Conservation (phyloP, 768 basidiomycete genomes). For the Gymnopilus dilepis region DNA sequence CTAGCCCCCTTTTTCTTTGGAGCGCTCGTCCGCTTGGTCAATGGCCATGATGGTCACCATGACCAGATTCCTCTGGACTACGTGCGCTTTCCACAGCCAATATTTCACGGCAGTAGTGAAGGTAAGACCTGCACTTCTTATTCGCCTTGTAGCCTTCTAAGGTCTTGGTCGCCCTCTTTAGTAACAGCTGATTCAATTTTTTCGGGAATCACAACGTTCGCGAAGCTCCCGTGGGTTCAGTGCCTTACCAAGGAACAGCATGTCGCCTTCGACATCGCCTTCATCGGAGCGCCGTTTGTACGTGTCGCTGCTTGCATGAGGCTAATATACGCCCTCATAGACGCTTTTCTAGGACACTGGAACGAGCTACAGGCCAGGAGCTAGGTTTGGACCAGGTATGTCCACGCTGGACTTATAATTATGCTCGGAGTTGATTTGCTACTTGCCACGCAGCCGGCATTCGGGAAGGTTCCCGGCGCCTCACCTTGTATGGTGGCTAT, state of each 20-base stretch:
- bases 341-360: slow-evolving; percentile 59
- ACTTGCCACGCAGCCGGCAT: slow-evolving; percentile 57
- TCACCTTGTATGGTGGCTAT: slow-evolving; percentile 79
- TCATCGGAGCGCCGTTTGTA: slow-evolving; percentile 82
- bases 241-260: slow-evolving; percentile 71
- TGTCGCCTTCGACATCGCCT: slow-evolving; percentile 75
- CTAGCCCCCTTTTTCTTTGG: slow-evolving; percentile 28
- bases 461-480: slow-evolving; percentile 75
- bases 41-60: slow-evolving; percentile 43
- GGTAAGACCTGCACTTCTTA: slow-evolving; percentile 40
- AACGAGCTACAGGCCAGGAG: slow-evolving; percentile 82
- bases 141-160: slow-evolving; percentile 1
- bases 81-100: slow-evolving; percentile 67
- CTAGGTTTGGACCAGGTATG: slow-evolving; percentile 76
- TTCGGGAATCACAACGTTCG: slow-evolving; percentile 85
- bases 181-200: slow-evolving; percentile 82
- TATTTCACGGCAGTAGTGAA: slow-evolving; percentile 60
- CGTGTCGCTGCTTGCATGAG: slow-evolving; percentile 25
- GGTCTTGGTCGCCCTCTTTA: slow-evolving; percentile 28
- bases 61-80: slow-evolving; percentile 72
- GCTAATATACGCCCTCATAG: neutral
- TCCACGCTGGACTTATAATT: slow-evolving; percentile 5
- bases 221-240: slow-evolving; percentile 83
- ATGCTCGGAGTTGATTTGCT: neutral
- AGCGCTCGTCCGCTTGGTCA: slow-evolving; percentile 30